phyloP scores from a whole-genome alignment of 1,284 basidiomycete genomes.

The Coniophora puteana region DNA sequence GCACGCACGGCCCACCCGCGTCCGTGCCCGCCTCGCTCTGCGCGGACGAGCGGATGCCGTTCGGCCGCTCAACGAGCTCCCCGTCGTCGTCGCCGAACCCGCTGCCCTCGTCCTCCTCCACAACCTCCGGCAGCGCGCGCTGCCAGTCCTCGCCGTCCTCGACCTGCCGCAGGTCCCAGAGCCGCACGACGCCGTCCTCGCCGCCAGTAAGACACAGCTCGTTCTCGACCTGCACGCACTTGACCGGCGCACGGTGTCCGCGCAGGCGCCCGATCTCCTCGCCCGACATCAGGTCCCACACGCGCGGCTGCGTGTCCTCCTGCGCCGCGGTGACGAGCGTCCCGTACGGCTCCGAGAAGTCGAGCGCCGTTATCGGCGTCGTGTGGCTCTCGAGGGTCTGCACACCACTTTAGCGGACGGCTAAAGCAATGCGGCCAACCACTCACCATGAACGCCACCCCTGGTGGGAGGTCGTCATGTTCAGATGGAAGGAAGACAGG shows the following conservation, averaged over 20 bases:
- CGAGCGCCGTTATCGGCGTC: slow-evolving; percentile 83
- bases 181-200: slow-evolving; percentile 76
- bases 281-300: slow-evolving; percentile 88
- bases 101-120: slow-evolving; percentile 53
- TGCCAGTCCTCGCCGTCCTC: slow-evolving; percentile 75
- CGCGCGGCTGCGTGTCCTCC: slow-evolving; percentile 71
- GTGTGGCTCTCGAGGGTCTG: slow-evolving; percentile 82
- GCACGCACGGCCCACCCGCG: slow-evolving; percentile 57
- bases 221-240: slow-evolving; percentile 92
- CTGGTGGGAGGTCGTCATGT: slow-evolving; percentile 92
- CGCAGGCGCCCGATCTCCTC: slow-evolving; percentile 77
- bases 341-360: slow-evolving; percentile 97
- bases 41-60: slow-evolving; percentile 31
- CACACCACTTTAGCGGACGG: slow-evolving; percentile 1
- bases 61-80: slow-evolving; percentile 31
- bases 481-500: slow-evolving; percentile 97
- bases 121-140: slow-evolving; percentile 53
- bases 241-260: slow-evolving; percentile 80
- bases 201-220: slow-evolving; percentile 90
- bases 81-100: slow-evolving; percentile 30
- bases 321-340: slow-evolving; percentile 86
- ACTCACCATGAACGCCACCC: slow-evolving; percentile 93
- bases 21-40: slow-evolving; percentile 27
- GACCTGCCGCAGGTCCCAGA: slow-evolving; percentile 87
- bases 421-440: too few relatives aligned